phyloP scores from a whole-genome alignment of 768 basidiomycete species.

The Kwoniella sp. region DNA sequence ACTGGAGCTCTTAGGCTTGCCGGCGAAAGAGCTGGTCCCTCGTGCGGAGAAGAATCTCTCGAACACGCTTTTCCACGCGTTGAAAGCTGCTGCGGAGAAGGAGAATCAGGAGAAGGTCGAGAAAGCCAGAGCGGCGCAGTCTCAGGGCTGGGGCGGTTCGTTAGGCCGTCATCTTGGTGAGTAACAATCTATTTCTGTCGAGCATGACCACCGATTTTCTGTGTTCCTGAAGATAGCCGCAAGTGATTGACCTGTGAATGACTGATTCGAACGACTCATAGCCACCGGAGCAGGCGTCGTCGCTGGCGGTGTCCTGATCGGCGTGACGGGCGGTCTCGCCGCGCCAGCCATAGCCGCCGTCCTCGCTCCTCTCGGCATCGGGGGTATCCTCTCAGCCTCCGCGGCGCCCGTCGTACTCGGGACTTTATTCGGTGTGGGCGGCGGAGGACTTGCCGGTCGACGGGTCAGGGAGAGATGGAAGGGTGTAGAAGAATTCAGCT shows the following conservation, averaged over 20 bases:
- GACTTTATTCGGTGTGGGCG: conserved; percentile 58
- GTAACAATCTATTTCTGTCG: conserved; percentile 2
- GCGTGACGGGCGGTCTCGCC: conserved; percentile 58
- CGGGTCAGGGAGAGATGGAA: conserved; percentile 57
- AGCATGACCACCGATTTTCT: not conserved
- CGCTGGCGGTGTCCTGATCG: conserved; percentile 57
- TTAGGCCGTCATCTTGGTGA: conserved; percentile 48
- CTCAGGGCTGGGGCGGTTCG: conserved; percentile 58
- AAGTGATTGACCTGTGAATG: not conserved
- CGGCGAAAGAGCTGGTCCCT: conserved; percentile 28
- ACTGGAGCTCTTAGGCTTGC: conserved; percentile 37
- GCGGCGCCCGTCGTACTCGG: conserved; percentile 58
- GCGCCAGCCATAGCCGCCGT: conserved; percentile 58
- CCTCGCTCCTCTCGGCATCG: conserved; percentile 53
- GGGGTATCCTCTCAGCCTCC: conserved; percentile 52
- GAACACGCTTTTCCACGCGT: conserved; percentile 44
- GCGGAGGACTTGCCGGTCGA: conserved; percentile 57
- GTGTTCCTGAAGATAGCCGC: not conserved
- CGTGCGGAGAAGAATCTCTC: conserved; percentile 46
- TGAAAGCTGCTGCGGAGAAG: conserved; percentile 39
- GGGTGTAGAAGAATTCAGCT: conserved; percentile 58
- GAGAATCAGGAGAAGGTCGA: conserved; percentile 48
- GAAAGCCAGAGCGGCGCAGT: conserved; percentile 46
- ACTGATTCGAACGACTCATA: conserved; percentile 10
- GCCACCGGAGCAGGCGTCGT: conserved; percentile 58